Percentiles rank a stretch among this genome's conserved stretches.
Conservation (phyloP, 495 filamentous ascomycete genomes). For the Talaromyces trachyspermus region DNA sequence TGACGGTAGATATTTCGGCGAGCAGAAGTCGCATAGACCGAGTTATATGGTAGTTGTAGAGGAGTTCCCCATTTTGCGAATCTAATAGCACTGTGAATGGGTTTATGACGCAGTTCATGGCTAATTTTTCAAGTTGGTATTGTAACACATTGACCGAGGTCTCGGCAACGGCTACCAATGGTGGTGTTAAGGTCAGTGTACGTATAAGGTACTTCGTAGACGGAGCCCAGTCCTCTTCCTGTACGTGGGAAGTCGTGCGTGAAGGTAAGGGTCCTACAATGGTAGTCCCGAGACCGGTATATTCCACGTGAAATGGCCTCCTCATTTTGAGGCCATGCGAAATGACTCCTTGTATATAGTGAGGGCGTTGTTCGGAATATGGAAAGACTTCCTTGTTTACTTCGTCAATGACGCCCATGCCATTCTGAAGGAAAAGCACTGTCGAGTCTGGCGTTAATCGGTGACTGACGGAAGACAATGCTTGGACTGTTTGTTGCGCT, state of each 20-base stretch:
- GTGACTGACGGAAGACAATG: constrained; percentile 50
- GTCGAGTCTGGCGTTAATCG: constrained; percentile 67
- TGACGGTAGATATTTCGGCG: constrained; percentile 57
- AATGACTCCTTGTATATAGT: constrained; percentile 67
- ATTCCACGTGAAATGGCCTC: constrained; percentile 52
- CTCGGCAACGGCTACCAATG: constrained; percentile 40
- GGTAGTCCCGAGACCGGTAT: constrained; percentile 56
- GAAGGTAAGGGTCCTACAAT: constrained; percentile 48
- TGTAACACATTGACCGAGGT: constrained; percentile 35
- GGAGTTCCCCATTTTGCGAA: constrained; percentile 65
- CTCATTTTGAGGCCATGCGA: constrained; percentile 54
- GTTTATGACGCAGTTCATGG: constrained; percentile 72
- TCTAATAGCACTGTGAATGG: constrained; percentile 69
- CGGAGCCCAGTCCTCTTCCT: constrained; percentile 27
- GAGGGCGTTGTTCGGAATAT: constrained; percentile 53
- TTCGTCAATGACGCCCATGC: constrained; percentile 72
- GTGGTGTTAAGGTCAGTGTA: constrained; percentile 42
- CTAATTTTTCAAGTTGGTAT: constrained; percentile 72
- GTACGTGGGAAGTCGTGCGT: constrained; percentile 13
- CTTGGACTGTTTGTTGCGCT: constrained; percentile 45
- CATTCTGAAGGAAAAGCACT: constrained; percentile 74
- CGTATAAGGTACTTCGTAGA: constrained; percentile 42
- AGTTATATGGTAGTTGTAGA: constrained; percentile 50
- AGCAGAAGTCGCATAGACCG: constrained; percentile 54
- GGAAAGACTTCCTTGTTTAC: constrained; percentile 63